These are phyloP conservation scores for Colletotrichum falcatum DNA, from an alignment of 2,329 filamentous ascomycete genomes.

Conservation along the genomic window DNA sequence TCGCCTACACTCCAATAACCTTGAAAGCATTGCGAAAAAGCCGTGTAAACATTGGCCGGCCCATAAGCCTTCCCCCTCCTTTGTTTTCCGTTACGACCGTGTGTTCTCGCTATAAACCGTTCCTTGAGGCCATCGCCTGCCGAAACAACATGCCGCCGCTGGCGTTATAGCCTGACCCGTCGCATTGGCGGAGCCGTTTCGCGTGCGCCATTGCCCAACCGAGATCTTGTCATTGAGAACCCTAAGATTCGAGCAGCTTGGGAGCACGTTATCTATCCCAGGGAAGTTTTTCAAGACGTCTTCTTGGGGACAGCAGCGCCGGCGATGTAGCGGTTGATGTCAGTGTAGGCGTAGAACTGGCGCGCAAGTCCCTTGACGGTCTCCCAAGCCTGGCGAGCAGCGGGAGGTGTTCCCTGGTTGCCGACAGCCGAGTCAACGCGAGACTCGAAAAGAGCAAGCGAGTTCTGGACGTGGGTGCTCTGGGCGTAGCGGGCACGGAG, in stretches of 20 bases:
- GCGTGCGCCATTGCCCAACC: constrained; percentile 1
- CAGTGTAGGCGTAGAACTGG: constrained; percentile 83
- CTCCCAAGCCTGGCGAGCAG: constrained; percentile 83
- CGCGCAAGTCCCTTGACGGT: constrained; percentile 77
- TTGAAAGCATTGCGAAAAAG: constrained; percentile 34
- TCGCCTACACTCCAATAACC: constrained; percentile 40
- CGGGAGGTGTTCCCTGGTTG: constrained; percentile 87
- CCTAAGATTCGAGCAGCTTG: background rate
- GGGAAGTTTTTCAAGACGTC: constrained; percentile 51
- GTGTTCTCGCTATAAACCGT: constrained; percentile 14
- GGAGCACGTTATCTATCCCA: background rate
- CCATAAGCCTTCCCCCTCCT: constrained; percentile 21
- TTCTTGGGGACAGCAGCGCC: constrained; percentile 65
- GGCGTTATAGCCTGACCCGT: constrained; percentile 35
- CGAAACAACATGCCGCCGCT: constrained; percentile 24
- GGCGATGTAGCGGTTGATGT: constrained; percentile 78
- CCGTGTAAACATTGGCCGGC: constrained; percentile 35
- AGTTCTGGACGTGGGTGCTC: constrained; percentile 91
- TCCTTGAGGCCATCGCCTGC: constrained; percentile 14
- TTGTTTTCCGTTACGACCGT: constrained; percentile 31
- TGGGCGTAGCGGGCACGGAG: constrained; percentile 90
- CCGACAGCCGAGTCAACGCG: constrained; percentile 85
- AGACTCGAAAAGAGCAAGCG: constrained; percentile 78
- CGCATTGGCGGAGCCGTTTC: constrained; percentile 29
- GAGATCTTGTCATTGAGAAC: background rate